Conservation (phyloP, 75 land plant genomes). For the Selaginella moellendorffii region DNA sequence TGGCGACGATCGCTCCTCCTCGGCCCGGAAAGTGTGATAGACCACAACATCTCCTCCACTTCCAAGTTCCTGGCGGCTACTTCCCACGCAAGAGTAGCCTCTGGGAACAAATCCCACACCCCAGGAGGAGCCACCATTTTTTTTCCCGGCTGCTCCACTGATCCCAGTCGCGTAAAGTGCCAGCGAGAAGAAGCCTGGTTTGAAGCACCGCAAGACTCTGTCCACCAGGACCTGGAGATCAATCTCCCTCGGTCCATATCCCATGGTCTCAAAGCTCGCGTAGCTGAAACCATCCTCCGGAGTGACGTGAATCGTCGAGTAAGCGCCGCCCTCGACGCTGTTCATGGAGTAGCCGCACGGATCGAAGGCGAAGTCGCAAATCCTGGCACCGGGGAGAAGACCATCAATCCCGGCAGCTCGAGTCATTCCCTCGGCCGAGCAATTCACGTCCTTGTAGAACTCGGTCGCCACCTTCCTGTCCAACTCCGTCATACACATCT, state of each 20-base stretch:
- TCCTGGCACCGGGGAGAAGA: conserved; percentile 13
- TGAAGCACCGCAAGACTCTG: conserved; percentile 11
- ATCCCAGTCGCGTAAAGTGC: conserved; percentile 12
- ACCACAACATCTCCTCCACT: conserved; percentile 12
- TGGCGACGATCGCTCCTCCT: no score
- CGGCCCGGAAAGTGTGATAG: conserved; percentile 17
- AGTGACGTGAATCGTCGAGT: no score
- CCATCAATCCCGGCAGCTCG: conserved; percentile 5
- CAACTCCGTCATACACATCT: not conserved
- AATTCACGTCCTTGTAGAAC: not conserved
- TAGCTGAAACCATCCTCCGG: no score
- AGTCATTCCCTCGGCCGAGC: not conserved
- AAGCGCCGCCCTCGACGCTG: no score
- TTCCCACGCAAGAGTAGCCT: conserved; percentile 10
- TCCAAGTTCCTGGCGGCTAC: conserved; percentile 6
- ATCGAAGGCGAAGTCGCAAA: no score
- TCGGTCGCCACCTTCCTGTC: not conserved
- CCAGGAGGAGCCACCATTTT: no score
- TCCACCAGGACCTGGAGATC: conserved; percentile 12
- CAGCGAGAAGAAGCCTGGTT: conserved; percentile 11
- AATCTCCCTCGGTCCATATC: conserved; percentile 9
- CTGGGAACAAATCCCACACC: conserved; percentile 3
- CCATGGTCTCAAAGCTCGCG: conserved; percentile 23
- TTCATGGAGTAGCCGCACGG: no score
- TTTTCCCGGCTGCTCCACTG: no score